A percentile compares a stretch with the other conserved stretches of the same genome.
Conservation (phyloP, 768 basidiomycete genomes). For the Pulveroboletus ravenelii region DNA sequence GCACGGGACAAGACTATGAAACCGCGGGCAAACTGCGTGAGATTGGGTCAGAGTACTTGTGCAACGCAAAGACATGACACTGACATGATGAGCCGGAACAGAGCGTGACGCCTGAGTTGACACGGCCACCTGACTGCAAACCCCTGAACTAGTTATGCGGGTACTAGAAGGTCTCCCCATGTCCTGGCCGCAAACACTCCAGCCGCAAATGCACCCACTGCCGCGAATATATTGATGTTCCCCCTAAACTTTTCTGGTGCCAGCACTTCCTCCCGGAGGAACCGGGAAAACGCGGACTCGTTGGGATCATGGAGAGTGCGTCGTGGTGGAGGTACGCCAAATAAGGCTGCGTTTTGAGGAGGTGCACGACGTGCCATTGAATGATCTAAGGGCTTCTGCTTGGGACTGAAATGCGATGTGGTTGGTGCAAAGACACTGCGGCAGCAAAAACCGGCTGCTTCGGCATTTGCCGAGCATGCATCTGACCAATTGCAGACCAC, state of each 20-base stretch:
- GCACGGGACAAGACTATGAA: conserved; percentile 4
- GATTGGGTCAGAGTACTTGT: not conserved
- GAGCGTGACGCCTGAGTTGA: not conserved
- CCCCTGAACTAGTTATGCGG: conserved; percentile 36
- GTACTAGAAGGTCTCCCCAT: conserved; percentile 77
- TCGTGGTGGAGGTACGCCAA: conserved; percentile 41
- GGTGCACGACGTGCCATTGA: conserved; percentile 67
- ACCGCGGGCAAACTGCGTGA: not conserved
- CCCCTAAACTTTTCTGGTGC: conserved; percentile 72
- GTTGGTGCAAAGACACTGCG: no score
- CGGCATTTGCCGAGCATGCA: conserved; percentile 16
- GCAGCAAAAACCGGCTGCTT: not conserved
- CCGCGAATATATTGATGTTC: conserved; percentile 66
- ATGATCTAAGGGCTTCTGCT: not conserved
- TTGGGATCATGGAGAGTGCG: conserved; percentile 48
- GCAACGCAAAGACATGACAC: not conserved
- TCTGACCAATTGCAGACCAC: not conserved
- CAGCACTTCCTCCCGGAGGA: conserved; percentile 57
- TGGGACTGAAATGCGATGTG: not conserved
- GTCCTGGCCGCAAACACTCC: conserved; percentile 67
- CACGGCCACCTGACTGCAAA: not conserved
- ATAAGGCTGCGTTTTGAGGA: conserved; percentile 51
- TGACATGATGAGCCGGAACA: conserved; percentile 4
- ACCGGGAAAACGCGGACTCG: conserved; percentile 56
- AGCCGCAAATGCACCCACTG: conserved; percentile 61